These are phyloP conservation scores for Leptographium lundbergii DNA, from an alignment of 2,329 filamentous ascomycete species.

Conservation along the genomic window DNA sequence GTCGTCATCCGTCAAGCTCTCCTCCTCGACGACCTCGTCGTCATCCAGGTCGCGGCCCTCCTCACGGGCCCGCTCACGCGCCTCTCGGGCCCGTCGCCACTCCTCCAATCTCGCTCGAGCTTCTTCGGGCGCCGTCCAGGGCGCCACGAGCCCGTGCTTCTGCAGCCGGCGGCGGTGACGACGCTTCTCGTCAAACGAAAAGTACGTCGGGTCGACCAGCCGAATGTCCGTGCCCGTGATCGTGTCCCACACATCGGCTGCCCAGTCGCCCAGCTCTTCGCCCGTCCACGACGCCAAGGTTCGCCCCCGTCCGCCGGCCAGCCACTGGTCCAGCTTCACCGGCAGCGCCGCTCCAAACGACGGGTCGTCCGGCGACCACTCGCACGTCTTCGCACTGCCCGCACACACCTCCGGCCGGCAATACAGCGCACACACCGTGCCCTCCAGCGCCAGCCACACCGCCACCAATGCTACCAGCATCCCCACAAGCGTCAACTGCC, in stretches of 20 bases:
- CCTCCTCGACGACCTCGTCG: neutral
- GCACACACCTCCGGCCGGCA: constrained; percentile 39
- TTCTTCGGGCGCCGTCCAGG: constrained; percentile 25
- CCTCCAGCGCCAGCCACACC: constrained; percentile 44
- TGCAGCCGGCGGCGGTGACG: constrained; percentile 36
- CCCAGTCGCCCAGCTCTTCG: constrained; percentile 33
- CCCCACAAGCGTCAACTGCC: constrained; percentile 36
- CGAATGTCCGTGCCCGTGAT: constrained; percentile 31
- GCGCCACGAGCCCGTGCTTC: constrained; percentile 30
- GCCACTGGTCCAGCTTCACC: constrained; percentile 50
- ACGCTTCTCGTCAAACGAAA: constrained; percentile 33
- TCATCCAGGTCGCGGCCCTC: constrained; percentile 26
- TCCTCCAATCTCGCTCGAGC: constrained; percentile 29
- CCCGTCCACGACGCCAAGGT: constrained; percentile 20
- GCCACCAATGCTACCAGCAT: constrained; percentile 28
- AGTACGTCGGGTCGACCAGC: constrained; percentile 27
- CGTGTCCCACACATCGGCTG: constrained; percentile 35
- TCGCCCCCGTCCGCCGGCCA: constrained; percentile 38
- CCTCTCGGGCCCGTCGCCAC: constrained; percentile 29
- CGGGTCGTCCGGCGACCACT: constrained; percentile 45
- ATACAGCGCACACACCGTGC: constrained; percentile 37
- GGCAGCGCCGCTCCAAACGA: constrained; percentile 48
- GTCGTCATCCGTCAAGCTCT: constrained; percentile 15
- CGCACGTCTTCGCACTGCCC: constrained; percentile 27
- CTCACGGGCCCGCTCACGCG: constrained; percentile 26